Evolutionary conservation across 2,329 filamentous ascomycete species (phyloP).

Genomic region (Orbilia oligospora): DNA sequence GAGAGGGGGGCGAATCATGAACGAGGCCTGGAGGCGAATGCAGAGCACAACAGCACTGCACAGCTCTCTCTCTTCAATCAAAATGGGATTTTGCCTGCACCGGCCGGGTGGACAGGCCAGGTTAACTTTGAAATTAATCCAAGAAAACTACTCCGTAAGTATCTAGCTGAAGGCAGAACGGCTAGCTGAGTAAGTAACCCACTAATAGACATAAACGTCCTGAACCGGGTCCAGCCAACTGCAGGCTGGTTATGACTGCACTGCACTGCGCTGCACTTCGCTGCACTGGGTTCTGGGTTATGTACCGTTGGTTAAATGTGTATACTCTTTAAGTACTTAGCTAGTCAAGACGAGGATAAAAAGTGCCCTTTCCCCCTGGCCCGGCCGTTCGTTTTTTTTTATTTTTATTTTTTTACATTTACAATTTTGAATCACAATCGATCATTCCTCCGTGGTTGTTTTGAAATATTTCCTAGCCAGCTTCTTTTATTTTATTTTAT

Average conservation of each 20-base stretch:
- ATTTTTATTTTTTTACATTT: neutral
- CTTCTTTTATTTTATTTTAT: too few relatives aligned
- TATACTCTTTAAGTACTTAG: too few relatives aligned
- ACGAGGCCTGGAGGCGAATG: conserved; percentile 32
- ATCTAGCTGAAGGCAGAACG: conserved; percentile 36
- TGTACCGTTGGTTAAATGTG: too few relatives aligned
- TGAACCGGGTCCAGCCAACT: conserved; percentile 13
- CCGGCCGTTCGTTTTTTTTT: conserved; percentile 14
- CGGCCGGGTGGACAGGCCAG: conserved; percentile 33
- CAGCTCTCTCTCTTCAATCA: neutral
- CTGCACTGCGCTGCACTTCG: too few relatives aligned
- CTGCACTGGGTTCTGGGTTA: too few relatives aligned
- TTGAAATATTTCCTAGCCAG: conserved; percentile 41
- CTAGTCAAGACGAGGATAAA: conserved; percentile 31
- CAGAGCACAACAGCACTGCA: too few relatives aligned
- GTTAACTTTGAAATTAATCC: conserved; percentile 4
- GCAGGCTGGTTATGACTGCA: neutral
- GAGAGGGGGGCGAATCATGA: conserved; percentile 32
- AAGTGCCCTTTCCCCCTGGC: conserved; percentile 33
- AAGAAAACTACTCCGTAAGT: too few relatives aligned
- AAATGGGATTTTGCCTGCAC: conserved; percentile 25
- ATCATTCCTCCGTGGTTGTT: conserved; percentile 42
- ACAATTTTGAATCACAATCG: too few relatives aligned
- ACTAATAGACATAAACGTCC: neutral
- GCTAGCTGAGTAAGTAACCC: too few relatives aligned